phyloP scores from a whole-genome alignment of 257 asterid genomes.

The Solanum tarapatanum region DNA sequence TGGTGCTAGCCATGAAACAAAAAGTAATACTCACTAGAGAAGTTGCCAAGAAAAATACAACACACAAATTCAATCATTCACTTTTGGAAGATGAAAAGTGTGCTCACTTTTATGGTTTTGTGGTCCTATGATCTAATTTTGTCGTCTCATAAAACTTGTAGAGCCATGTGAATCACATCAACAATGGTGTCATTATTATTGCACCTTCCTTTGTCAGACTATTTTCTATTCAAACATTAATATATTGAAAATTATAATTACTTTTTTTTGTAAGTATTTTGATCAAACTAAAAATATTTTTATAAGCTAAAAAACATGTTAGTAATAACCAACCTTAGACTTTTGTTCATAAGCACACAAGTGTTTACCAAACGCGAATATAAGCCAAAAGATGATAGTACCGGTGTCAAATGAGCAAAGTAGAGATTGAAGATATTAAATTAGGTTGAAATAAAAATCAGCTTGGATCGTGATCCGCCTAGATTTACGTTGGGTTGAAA shows the following conservation, averaged over 20 bases:
- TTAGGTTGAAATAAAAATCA: too few species aligned
- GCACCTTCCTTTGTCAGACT: neutral
- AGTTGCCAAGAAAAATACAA: neutral
- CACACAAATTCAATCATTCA: neutral
- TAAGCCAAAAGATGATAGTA: neutral
- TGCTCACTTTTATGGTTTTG: neutral
- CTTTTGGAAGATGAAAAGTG: neutral
- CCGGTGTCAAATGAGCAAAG: neutral
- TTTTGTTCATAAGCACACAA: neutral
- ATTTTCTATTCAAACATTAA: neutral
- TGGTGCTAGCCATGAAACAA: neutral
- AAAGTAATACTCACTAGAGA: neutral
- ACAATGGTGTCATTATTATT: neutral
- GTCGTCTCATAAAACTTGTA: neutral
- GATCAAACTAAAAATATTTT: neutral
- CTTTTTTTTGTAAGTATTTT: neutral
- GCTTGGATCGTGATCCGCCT: too few species aligned
- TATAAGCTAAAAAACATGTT: neutral
- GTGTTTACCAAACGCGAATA: neutral
- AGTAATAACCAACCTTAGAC: neutral
- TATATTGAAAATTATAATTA: neutral
- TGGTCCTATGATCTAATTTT: neutral
- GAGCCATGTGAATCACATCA: neutral
- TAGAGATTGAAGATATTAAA: neutral
- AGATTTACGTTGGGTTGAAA: too few species aligned